These are phyloP conservation scores for Grosmannia penicillata DNA, from an alignment of 2,329 filamentous ascomycete genomes.

Conservation along the genomic window DNA sequence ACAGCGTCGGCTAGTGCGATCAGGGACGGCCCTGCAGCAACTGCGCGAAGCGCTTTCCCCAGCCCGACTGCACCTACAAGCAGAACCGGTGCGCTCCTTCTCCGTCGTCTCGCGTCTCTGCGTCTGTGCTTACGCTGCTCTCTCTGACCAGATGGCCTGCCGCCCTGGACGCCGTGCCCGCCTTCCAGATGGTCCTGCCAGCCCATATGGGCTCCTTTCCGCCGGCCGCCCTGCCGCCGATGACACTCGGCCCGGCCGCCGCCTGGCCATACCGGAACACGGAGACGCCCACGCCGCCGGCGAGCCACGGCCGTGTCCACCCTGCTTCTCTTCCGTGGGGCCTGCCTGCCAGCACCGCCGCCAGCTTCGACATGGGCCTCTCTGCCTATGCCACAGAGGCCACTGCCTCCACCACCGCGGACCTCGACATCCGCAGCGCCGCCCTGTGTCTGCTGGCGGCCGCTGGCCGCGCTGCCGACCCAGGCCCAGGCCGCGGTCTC, in stretches of 20 bases:
- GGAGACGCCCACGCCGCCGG: too few species aligned
- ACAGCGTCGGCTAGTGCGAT: constrained; percentile 35
- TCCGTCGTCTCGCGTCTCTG: not conserved
- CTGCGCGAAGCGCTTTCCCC: constrained; percentile 35
- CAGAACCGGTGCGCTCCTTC: constrained; percentile 1
- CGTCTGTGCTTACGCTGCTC: too few species aligned
- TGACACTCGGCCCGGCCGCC: too few species aligned
- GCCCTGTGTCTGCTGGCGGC: constrained; percentile 15
- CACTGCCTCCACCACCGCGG: not conserved
- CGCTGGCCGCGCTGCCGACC: constrained; percentile 10
- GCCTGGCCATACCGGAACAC: too few species aligned
- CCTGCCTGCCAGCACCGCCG: too few species aligned
- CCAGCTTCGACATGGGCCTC: not conserved
- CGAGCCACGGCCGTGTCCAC: too few species aligned
- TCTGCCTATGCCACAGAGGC: not conserved
- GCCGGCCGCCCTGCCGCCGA: too few species aligned
- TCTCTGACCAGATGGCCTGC: constrained; percentile 1
- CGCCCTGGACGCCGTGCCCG: constrained; percentile 12
- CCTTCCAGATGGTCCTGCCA: constrained; percentile 13
- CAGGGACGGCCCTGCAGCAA: constrained; percentile 39
- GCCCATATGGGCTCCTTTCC: too few species aligned
- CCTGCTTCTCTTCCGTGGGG: too few species aligned
- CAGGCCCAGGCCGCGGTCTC: too few species aligned
- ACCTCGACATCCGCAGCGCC: constrained; percentile 14
- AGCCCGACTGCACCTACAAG: constrained; percentile 33